These are phyloP conservation scores for Rhizopus stolonifer DNA, from an alignment of 371 early-diverging fungal genomes.

Conservation along the genomic window DNA sequence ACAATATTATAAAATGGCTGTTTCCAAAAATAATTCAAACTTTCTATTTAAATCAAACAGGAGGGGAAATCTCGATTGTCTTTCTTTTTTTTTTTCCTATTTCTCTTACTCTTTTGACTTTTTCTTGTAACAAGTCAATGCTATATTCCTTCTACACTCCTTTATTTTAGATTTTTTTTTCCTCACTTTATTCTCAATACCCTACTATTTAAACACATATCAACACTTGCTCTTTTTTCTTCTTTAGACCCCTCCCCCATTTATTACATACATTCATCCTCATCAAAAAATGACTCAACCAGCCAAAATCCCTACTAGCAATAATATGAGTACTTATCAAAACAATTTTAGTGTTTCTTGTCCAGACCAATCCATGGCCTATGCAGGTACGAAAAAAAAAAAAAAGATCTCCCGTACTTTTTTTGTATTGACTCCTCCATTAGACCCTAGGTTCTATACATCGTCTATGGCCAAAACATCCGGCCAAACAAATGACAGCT, in stretches of 20 bases:
- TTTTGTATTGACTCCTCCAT: not conserved
- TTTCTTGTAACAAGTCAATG: not conserved
- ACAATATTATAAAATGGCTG: too few relatives aligned
- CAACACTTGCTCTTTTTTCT: not conserved
- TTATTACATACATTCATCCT: too few relatives aligned
- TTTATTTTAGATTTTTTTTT: not conserved
- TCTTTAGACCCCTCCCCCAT: too few relatives aligned
- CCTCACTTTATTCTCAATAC: not conserved
- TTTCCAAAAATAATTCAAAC: too few relatives aligned
- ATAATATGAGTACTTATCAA: conserved; percentile 1
- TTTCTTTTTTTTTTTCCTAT: not conserved
- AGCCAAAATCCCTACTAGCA: not conserved
- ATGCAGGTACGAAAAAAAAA: conserved; percentile 17
- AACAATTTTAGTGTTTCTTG: conserved; percentile 17
- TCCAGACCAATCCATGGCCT: conserved; percentile 26
- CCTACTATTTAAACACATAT: not conserved
- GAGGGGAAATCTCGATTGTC: too few relatives aligned
- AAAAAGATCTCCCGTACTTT: not conserved
- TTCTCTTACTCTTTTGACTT: not conserved
- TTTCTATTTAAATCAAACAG: too few relatives aligned
- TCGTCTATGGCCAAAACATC: conserved; percentile 19
- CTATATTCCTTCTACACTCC: not conserved
- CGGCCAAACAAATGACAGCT: conserved; percentile 17
- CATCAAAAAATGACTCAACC: not conserved
- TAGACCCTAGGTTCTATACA: conserved; percentile 27